Evolutionary conservation across 2,329 filamentous ascomycete species (phyloP).

Genomic region (Colletotrichum spinosum): DNA sequence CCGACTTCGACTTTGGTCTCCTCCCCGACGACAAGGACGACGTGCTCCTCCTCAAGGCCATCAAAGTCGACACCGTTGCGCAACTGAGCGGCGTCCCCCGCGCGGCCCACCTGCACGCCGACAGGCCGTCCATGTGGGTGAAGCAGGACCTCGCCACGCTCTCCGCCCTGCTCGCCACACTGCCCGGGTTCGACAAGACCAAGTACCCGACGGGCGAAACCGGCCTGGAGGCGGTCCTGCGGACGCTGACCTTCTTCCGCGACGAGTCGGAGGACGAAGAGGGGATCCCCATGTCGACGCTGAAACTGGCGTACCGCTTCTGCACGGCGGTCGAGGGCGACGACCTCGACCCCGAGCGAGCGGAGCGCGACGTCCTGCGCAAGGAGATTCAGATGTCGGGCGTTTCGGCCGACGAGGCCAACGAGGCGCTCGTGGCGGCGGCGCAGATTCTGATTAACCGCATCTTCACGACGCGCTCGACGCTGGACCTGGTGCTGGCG

Average conservation of each 20-base stretch:
- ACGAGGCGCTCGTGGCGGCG: conserved; percentile 34
- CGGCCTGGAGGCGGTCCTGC: conserved; percentile 17
- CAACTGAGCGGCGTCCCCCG: conserved; percentile 31
- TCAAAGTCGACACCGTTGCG: conserved; percentile 28
- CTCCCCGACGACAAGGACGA: conserved; percentile 29
- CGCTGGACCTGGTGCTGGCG: conserved; percentile 34
- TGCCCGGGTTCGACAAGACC: conserved; percentile 17
- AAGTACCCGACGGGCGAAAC: conserved; percentile 22
- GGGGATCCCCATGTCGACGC: conserved; percentile 25
- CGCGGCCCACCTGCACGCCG: conserved; percentile 30
- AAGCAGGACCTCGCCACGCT: conserved; percentile 29
- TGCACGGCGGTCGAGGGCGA: conserved; percentile 32
- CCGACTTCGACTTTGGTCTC: conserved; percentile 35
- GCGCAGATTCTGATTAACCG: conserved; percentile 34
- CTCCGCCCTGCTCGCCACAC: conserved; percentile 7
- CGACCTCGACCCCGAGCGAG: conserved; percentile 24
- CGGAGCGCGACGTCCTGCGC: conserved; percentile 27
- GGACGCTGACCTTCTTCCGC: conserved; percentile 34
- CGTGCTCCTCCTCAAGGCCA: conserved; percentile 28
- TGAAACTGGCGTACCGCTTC: conserved; percentile 33
- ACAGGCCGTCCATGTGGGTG: conserved; percentile 28
- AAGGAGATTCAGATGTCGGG: conserved; percentile 25
- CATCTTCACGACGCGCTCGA: conserved; percentile 23
- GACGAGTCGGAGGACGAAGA: conserved; percentile 14
- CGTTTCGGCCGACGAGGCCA: conserved; percentile 22